Evolutionary conservation across 2,329 filamentous ascomycete species (phyloP).

Genomic region (Pyrenochaeta sp.): DNA sequence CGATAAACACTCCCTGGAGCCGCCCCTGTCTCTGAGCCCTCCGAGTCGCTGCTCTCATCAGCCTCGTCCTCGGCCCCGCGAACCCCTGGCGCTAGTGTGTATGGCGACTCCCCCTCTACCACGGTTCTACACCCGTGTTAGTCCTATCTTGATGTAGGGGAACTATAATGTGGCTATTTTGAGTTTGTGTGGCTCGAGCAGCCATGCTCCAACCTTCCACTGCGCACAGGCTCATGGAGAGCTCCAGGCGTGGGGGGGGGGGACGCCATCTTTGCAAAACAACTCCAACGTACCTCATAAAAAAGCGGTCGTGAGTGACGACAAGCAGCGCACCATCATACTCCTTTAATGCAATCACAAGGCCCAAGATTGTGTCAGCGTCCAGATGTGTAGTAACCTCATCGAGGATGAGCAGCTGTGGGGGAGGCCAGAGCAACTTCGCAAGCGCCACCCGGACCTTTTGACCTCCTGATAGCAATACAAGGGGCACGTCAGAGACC

Average conservation of each 20-base stretch:
- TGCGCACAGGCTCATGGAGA: too few relatives aligned
- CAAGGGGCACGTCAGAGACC: slow-evolving; percentile 76
- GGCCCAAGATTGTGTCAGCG: slow-evolving; percentile 78
- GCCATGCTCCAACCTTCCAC: too few relatives aligned
- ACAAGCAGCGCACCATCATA: slow-evolving; percentile 80
- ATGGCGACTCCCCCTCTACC: slow-evolving; percentile 66
- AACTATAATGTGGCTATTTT: slow-evolving; percentile 4
- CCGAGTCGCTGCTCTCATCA: slow-evolving; percentile 54
- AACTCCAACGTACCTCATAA: slow-evolving; percentile 63
- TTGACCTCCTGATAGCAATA: slow-evolving; percentile 81
- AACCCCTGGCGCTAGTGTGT: slow-evolving; percentile 46
- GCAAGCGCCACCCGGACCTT: slow-evolving; percentile 71
- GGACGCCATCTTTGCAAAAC: slow-evolving; percentile 33
- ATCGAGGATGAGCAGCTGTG: slow-evolving; percentile 78
- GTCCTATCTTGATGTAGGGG: slow-evolving; percentile 2
- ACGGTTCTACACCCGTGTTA: slow-evolving; percentile 62
- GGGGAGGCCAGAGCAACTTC: slow-evolving; percentile 71
- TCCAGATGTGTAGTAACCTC: slow-evolving; percentile 88
- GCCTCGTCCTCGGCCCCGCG: slow-evolving; percentile 51
- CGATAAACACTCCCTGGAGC: slow-evolving; percentile 50
- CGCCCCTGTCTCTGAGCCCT: slow-evolving; percentile 58
- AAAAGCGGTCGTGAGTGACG: slow-evolving; percentile 84
- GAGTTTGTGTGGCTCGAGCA: not conserved
- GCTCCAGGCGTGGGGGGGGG: not conserved
- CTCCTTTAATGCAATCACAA: slow-evolving; percentile 70